Evolutionary conservation across 257 asterid species (phyloP), one percentile per base, ranked within the genome.

Genomic region (Nicotiana paniculata): DNA sequence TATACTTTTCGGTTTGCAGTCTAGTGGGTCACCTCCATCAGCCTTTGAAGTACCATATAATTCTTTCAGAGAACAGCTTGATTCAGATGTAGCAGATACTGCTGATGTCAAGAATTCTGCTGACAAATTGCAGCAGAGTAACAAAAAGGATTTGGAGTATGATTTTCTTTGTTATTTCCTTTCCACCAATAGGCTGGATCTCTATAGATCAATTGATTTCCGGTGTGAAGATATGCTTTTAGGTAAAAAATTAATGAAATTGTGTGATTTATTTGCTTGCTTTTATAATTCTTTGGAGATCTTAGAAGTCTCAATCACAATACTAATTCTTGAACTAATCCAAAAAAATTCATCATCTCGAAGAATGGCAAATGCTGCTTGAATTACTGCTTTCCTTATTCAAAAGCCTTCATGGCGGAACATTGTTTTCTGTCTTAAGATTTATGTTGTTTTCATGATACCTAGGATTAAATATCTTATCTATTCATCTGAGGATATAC

Each of bases 181-280:
- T 77, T 87, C 98, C 57, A 87, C 94, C 83, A 91, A 88, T 77
- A 90, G 99, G 87, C 77, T 90, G 85, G 97, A 94, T 82, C 93
- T 96, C 81, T 96, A 96, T 82, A 85, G 97, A 87, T 87, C 99
- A 86, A 91, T 96, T 83, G 98, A 96, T 87, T 86, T 89, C 87
- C 97, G 99, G 51, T 96, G 99, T 84, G 98, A 96, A 87, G 93
- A 94, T 85, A 96, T 96, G 99, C 93, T 93, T 83, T 83, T 89
- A 92, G 98, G 99, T 94, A 87, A 79, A 75, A 26, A 2, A 51
- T 51, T 8, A 75, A 51, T 57, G 12, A 61, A 21, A 1, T 76
- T 81, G 59, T 26, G 35, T 57, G 58, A 53, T 79, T 33, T 58
- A 30, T 81, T 43, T 17, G 62, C 39, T 80, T 51, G 17, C 17